Evolutionary conservation across 176 grass and related monocot species (phyloP).

Genomic region (Hyparrhenia diplandra): DNA sequence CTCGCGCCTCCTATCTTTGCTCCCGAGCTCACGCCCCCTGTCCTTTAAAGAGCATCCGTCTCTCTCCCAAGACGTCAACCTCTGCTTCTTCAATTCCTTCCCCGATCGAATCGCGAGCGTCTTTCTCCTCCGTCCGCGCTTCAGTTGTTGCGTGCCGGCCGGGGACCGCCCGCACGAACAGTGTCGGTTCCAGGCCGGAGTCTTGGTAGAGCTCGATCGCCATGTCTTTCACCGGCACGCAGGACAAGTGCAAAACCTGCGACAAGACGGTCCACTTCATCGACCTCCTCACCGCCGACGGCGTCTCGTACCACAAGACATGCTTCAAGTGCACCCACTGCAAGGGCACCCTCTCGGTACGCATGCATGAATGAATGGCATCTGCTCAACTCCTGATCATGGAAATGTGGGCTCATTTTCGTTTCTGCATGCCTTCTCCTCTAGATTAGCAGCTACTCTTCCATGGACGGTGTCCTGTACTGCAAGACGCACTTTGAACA

Average conservation of each 20-base stretch:
- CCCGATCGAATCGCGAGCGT: neutral
- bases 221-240: constrained; percentile 73
- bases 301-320: constrained; percentile 60
- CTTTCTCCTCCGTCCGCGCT: neutral
- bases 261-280: constrained; percentile 79
- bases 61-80: constrained; percentile 17
- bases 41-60: constrained; percentile 23
- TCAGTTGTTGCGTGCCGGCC: neutral
- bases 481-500: constrained; percentile 97
- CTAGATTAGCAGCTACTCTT: constrained; percentile 90
- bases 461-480: constrained; percentile 94
- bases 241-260: constrained; percentile 76
- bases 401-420: no score
- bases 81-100: neutral
- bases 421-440: neutral
- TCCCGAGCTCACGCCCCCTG: constrained; percentile 29
- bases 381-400: neutral
- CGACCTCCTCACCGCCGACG: constrained; percentile 63
- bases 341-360: constrained; percentile 84
- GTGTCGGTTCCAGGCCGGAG: neutral
- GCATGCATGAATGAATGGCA: neutral
- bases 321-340: constrained; percentile 93
- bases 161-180: neutral
- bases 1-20: constrained; percentile 54
- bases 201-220: neutral